phyloP scores from a whole-genome alignment of 495 filamentous ascomycete genomes.

The Platismatia glauca region DNA sequence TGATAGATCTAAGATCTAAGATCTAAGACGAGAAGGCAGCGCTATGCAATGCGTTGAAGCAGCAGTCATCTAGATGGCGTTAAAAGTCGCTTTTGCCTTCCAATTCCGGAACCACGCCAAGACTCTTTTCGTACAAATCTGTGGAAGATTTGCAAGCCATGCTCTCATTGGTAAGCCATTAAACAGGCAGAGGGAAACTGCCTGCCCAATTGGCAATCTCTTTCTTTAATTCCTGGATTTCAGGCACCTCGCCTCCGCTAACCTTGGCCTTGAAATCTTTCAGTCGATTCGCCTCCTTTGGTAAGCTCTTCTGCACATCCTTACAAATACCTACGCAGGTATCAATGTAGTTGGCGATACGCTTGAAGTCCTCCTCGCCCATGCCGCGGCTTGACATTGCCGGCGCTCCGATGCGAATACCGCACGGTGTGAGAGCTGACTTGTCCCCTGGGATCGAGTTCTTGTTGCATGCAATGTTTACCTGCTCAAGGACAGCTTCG shows the following conservation, averaged over 20 bases:
- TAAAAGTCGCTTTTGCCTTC: slow-evolving; percentile 3
- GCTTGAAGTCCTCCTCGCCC: slow-evolving; percentile 86
- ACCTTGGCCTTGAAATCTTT: slow-evolving; percentile 99
- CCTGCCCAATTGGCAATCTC: slow-evolving; percentile 84
- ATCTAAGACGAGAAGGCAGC: neutral
- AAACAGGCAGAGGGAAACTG: slow-evolving; percentile 86
- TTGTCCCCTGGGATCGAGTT: slow-evolving; percentile 98
- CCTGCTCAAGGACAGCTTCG: slow-evolving; percentile 92
- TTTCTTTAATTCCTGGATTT: slow-evolving; percentile 74
- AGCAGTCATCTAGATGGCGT: slow-evolving; percentile 10
- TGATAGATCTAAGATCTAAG: neutral
- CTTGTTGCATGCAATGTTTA: slow-evolving; percentile 99
- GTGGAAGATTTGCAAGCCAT: slow-evolving; percentile 22
- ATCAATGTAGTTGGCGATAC: slow-evolving; percentile 83
- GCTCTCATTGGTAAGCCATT: slow-evolving; percentile 20
- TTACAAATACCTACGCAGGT: slow-evolving; percentile 72
- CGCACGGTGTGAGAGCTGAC: slow-evolving; percentile 87
- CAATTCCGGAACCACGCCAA: slow-evolving; percentile 7
- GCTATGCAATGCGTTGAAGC: slow-evolving; percentile 17
- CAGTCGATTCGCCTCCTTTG: slow-evolving; percentile 96
- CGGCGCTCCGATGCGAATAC: slow-evolving; percentile 91
- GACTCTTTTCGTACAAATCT: slow-evolving; percentile 18
- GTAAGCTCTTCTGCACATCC: slow-evolving; percentile 70
- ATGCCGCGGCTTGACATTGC: slow-evolving; percentile 96
- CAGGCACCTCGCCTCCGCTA: slow-evolving; percentile 60